Conservation (phyloP, 139 green algal species). For the Nannochloris sp. region DNA sequence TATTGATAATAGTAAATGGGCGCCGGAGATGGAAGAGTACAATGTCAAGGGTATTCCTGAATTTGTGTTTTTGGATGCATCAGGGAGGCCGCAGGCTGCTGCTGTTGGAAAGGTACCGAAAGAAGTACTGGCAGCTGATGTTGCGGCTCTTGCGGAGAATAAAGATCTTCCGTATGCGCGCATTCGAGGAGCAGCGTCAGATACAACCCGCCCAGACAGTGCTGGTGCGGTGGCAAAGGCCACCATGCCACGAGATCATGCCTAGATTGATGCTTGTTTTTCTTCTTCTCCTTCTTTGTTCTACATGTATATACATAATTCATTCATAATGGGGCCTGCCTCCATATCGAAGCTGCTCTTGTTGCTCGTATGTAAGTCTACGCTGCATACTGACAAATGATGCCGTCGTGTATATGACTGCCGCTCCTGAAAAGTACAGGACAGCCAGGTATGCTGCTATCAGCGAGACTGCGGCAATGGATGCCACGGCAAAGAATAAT, state of each 20-base stretch:
- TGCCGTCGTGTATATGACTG: conserved; percentile 12
- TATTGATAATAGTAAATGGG: conserved; percentile 94
- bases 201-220: conserved; percentile 10
- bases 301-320: conserved; percentile 2
- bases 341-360: conserved; percentile 3
- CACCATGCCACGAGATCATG: conserved; percentile 36
- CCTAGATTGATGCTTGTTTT: conserved; percentile 11
- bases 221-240: background rate
- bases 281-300: background rate
- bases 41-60: conserved; percentile 79
- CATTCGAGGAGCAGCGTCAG: conserved; percentile 25
- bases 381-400: conserved; percentile 10
- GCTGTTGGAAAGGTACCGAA: conserved; percentile 73
- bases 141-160: conserved; percentile 38
- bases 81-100: conserved; percentile 55
- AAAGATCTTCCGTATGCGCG: conserved; percentile 37
- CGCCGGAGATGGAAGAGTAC: conserved; percentile 72
- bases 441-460: conserved; percentile 25
- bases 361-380: conserved; percentile 8
- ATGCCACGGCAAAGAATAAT: conserved; percentile 23
- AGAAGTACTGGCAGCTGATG: conserved; percentile 59
- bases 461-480: conserved; percentile 18
- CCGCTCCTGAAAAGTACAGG: conserved; percentile 23
- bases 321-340: conserved; percentile 6
- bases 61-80: conserved; percentile 83